Conservation (phyloP, 2,329 filamentous ascomycete species). For the Plectosphaerella plurivora region DNA sequence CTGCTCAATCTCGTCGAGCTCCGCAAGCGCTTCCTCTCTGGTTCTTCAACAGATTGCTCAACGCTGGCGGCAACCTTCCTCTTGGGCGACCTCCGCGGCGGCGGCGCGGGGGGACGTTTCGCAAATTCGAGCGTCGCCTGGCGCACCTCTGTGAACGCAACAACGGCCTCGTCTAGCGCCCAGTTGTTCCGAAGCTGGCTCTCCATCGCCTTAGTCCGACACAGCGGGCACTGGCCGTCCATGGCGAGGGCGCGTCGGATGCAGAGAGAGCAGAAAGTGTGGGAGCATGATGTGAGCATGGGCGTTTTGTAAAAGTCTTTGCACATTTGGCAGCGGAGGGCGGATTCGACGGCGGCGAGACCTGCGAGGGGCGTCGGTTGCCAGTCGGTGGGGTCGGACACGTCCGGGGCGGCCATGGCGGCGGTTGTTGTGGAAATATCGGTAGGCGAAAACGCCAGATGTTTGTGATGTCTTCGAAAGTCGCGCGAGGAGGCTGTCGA, state of each 20-base stretch:
- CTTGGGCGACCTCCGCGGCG: conserved; percentile 37
- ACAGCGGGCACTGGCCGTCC: conserved; percentile 85
- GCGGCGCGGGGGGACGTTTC: conserved; percentile 29
- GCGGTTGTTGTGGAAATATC: background rate
- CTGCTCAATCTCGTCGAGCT: conserved; percentile 47
- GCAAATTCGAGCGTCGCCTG: conserved; percentile 61
- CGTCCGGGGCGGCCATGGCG: conserved; percentile 32
- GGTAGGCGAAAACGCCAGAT: too few relatives aligned
- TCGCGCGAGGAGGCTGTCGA: background rate
- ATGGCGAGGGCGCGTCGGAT: conserved; percentile 80
- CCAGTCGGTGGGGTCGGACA: conserved; percentile 85
- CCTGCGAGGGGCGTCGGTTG: conserved; percentile 62
- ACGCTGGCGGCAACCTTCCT: conserved; percentile 31
- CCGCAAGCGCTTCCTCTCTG: conserved; percentile 43
- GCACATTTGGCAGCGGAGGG: conserved; percentile 92
- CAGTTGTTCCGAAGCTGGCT: conserved; percentile 80
- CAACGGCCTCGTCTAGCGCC: conserved; percentile 79
- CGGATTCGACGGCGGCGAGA: conserved; percentile 71
- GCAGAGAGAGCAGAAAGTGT: conserved; percentile 95
- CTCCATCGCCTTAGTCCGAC: conserved; percentile 74
- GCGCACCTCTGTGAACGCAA: conserved; percentile 67
- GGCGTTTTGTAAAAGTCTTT: conserved; percentile 96
- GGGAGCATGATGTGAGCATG: conserved; percentile 89
- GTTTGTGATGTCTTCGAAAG: background rate
- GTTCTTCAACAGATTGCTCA: conserved; percentile 20